Base-by-base conservation (phyloP, 2,329 filamentous ascomycete genomes). In the Colletotrichum lindemuthianum region DNA sequence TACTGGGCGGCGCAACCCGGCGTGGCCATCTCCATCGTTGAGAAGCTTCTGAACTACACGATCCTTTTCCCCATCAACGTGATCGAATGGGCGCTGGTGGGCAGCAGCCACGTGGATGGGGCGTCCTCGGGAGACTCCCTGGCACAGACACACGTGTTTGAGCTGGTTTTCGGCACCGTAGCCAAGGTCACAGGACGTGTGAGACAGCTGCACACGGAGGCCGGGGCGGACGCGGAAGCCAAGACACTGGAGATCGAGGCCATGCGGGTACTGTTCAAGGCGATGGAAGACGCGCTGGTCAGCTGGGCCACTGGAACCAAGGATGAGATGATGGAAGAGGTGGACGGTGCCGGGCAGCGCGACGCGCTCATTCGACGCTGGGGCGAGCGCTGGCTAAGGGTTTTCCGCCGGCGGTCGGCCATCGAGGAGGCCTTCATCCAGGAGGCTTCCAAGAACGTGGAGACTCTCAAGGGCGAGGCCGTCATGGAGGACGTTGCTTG, bases 21-120 rank as follows among this genome's bases (percentile, higher is more conserved):
- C 65, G 90, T 96, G 47, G 96, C 93, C 3, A 88, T 98, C 70
- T 92, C 92, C 70, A 97, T 99, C 71, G 86, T 98, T 63, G 95
- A 98, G 82, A 98, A 98, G 78, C 86, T 99, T 6, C 89, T 99
- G 70, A 99, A 98, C 80, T 99, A 97, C 80, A 94, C 92, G 12
- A 97, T 99, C 71, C 84, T 99, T 40, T 93, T 91, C 8, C 96
- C 96, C 0, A 82, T 89, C 61, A 90, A 90, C 13, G 93, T 99
- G 34, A 86, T 97, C 51, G 90, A 97, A 72, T 99, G 96, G 96
- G 92, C 92, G 1, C 84, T 99, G 11, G 83, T 88, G 37, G 88
- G 74, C n/a, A 74, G 71, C 51, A 75, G 77, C 15, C 78, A 92
- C 67, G 82, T 77, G n/a, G 74, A 74, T 47, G 80, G 80, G 44